phyloP scores from a whole-genome alignment of 106 monocot species.

The Vanilla planifolia region DNA sequence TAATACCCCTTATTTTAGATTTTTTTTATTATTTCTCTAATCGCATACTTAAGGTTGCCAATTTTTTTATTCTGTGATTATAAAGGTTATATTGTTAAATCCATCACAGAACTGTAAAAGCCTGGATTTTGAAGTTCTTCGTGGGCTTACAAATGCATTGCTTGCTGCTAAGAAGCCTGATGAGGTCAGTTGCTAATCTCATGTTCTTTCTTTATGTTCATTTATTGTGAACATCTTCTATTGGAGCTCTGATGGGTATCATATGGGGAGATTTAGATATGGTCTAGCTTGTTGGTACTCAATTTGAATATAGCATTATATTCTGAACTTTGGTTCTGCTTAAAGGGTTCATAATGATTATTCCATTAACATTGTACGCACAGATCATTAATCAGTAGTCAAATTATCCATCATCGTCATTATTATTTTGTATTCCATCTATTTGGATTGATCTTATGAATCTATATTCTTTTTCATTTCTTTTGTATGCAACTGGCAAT shows the following conservation, averaged over 20 bases:
- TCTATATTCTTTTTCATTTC: too few species aligned
- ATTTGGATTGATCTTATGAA: too few species aligned
- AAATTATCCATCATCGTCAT: too few species aligned
- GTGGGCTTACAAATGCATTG: slow-evolving; percentile 73
- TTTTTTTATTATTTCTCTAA: slow-evolving; percentile 1
- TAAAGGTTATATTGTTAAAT: background rate
- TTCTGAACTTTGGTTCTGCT: too few species aligned
- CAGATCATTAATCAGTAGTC: too few species aligned
- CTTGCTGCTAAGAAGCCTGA: slow-evolving; percentile 77
- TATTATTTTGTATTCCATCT: too few species aligned
- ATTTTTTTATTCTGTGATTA: background rate
- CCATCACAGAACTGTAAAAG: slow-evolving; percentile 42
- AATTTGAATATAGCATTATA: background rate
- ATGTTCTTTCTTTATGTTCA: background rate
- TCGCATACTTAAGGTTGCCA: background rate
- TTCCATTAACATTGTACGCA: too few species aligned
- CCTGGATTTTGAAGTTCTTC: slow-evolving; percentile 76
- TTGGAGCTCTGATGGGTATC: background rate
- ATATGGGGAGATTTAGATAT: background rate
- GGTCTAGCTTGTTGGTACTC: too few species aligned
- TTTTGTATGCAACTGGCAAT: too few species aligned
- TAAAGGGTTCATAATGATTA: too few species aligned
- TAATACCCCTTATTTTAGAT: background rate
- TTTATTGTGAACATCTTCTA: background rate
- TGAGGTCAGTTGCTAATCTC: slow-evolving; percentile 38